A percentile compares a stretch with the other conserved stretches of the same genome.
Evolutionary conservation across 495 filamentous ascomycete species (phyloP).

Genomic region (Xylaria venustula): DNA sequence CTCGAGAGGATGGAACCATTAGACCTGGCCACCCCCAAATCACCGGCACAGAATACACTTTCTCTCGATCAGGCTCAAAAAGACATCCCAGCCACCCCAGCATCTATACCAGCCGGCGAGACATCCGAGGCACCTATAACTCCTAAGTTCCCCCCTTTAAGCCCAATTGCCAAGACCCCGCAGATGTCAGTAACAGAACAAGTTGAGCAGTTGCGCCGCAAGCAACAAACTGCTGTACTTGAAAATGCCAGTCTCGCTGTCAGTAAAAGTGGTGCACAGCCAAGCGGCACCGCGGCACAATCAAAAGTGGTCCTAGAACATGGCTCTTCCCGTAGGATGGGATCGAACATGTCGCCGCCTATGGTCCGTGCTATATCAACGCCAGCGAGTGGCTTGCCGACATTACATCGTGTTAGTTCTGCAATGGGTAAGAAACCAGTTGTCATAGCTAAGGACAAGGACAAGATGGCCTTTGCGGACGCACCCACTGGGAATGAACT

Average conservation of each 20-base stretch:
- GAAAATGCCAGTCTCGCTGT: conserved; percentile 28
- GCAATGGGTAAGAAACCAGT: conserved; percentile 25
- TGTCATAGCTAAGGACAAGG: conserved; percentile 30
- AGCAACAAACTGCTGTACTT: conserved; percentile 35
- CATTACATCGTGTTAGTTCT: conserved; percentile 26
- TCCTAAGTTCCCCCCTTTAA: conserved; percentile 5
- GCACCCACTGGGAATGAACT: conserved; percentile 23
- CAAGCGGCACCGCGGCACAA: conserved; percentile 5
- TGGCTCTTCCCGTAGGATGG: conserved; percentile 38
- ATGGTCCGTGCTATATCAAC: conserved; percentile 71
- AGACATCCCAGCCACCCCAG: not conserved
- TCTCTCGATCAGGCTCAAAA: conserved; percentile 13
- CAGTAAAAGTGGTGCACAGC: conserved; percentile 15
- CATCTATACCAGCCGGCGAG: not conserved
- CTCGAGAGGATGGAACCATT: conserved; percentile 64
- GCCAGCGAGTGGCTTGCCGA: conserved; percentile 41
- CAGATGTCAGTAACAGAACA: conserved; percentile 44
- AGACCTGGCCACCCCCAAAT: conserved; percentile 63
- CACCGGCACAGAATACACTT: conserved; percentile 18
- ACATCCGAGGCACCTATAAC: conserved; percentile 8
- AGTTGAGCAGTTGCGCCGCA: conserved; percentile 47
- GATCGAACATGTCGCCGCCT: conserved; percentile 57
- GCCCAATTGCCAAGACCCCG: conserved; percentile 6
- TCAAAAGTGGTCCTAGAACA: conserved; percentile 35
- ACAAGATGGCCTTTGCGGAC: conserved; percentile 17